These are phyloP conservation scores for Nymphaea colorata DNA, from an alignment of 164 flowering plant species.

Conservation along the genomic window DNA sequence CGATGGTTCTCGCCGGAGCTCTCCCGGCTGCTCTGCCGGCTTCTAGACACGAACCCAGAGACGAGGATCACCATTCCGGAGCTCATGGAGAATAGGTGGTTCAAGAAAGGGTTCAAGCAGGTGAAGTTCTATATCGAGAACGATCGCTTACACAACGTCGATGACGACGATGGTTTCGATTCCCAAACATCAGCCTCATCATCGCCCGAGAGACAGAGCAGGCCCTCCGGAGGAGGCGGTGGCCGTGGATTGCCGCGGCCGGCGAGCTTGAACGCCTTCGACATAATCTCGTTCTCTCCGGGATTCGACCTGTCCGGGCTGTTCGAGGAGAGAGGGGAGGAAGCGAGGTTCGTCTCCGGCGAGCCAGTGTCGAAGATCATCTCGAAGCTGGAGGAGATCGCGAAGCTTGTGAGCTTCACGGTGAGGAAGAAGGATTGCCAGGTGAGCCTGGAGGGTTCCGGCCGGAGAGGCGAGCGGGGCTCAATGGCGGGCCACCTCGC, in stretches of 20 bases:
- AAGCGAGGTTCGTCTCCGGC: slow-evolving; percentile 49
- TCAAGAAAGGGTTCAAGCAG: slow-evolving; percentile 24
- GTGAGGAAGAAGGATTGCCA: slow-evolving; percentile 66
- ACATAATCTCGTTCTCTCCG: slow-evolving; percentile 18
- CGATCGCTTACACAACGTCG: slow-evolving; percentile 10
- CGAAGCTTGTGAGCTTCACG: slow-evolving; percentile 61
- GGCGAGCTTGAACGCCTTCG: slow-evolving; percentile 19
- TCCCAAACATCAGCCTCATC: not conserved
- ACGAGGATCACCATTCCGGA: slow-evolving; percentile 18
- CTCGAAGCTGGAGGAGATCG: slow-evolving; percentile 81
- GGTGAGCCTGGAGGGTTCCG: slow-evolving; percentile 56
- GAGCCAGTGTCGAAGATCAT: slow-evolving; percentile 61
- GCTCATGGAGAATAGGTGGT: slow-evolving; percentile 19
- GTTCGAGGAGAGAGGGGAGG: slow-evolving; percentile 35
- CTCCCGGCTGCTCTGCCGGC: slow-evolving; percentile 10
- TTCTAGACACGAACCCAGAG: slow-evolving; percentile 17
- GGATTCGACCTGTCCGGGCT: slow-evolving; percentile 20
- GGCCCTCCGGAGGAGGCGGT: not conserved
- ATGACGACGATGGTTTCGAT: slow-evolving; percentile 1
- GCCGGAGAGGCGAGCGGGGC: slow-evolving; percentile 65
- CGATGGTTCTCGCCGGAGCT: slow-evolving; percentile 23
- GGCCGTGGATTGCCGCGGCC: slow-evolving; percentile 13
- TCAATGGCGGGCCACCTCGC: slow-evolving; percentile 26
- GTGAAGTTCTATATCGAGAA: slow-evolving; percentile 15
- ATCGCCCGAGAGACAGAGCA: not conserved